Conservation (phyloP, 306 rosid species). For the Cicer pinnatifidum region DNA sequence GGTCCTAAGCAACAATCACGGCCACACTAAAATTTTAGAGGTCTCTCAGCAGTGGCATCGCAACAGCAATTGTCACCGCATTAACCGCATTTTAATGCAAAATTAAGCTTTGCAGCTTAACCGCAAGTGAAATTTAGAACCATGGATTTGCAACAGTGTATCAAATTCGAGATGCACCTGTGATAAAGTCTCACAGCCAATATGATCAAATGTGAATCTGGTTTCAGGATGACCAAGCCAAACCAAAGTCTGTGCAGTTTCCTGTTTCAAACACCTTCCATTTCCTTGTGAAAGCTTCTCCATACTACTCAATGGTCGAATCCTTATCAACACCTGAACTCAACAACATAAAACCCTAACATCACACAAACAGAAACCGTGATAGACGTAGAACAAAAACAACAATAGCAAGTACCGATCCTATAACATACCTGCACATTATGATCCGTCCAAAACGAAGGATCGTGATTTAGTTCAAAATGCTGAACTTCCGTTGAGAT, state of each 20-base stretch:
- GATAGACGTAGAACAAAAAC: background rate
- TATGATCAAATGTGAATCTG: slow-evolving; percentile 89
- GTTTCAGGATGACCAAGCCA: slow-evolving; percentile 98
- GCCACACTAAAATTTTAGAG: too few relatives aligned
- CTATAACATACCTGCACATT: slow-evolving; percentile 74
- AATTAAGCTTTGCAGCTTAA: too few relatives aligned
- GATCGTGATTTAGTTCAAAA: slow-evolving; percentile 72
- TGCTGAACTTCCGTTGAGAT: slow-evolving; percentile 52
- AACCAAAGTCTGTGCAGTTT: slow-evolving; percentile 69
- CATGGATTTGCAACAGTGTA: background rate
- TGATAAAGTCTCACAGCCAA: slow-evolving; percentile 80
- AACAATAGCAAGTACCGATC: background rate
- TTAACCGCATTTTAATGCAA: too few relatives aligned
- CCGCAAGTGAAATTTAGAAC: too few relatives aligned
- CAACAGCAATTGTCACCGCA: too few relatives aligned
- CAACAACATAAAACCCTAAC: slow-evolving; percentile 35
- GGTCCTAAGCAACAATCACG: too few relatives aligned
- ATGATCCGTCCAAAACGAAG: slow-evolving; percentile 89
- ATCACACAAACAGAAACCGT: slow-evolving; percentile 25
- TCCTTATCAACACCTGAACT: slow-evolving; percentile 80
- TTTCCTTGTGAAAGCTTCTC: slow-evolving; percentile 78
- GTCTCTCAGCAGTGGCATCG: too few relatives aligned
- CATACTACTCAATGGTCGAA: slow-evolving; percentile 72
- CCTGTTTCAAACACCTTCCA: slow-evolving; percentile 86
- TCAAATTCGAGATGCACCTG: slow-evolving; percentile 57